Evolutionary conservation across 73 alveolate species (phyloP), one percentile per base, ranked within the genome.

Genomic region (Paramecium tetraurelia): DNA sequence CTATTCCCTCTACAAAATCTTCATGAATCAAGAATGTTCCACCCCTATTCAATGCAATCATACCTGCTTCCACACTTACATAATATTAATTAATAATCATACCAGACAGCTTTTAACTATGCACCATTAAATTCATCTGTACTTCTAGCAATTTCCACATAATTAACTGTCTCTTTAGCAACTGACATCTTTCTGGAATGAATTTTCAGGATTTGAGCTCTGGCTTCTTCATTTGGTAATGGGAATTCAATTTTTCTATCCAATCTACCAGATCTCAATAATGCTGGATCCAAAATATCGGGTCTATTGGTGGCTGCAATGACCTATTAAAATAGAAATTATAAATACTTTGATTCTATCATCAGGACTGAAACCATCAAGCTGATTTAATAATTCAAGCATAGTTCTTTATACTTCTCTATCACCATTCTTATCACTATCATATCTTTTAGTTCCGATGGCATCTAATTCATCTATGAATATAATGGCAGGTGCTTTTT

Each of bases 181-280:
- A 96, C 97, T 95, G 97, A 98, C 99, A 99, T 99, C 95, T 98
- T 98, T 80, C 99, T 96, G 9, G 99, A 96, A 96, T 99, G 99
- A 92, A 99, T 99, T 92, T 98, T 97, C 95, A 99, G 85, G 80
- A 99, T 98, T 86, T 99, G 96, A 7, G 99, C 99, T 59, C 99
- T 76, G 24, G 99, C 99, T 90, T 98, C 99, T 93, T 97, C 99
- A 94, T 98, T 99, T 29, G 99, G 99, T 93, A 97, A 99, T 86
- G 99, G 99, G 96, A 99, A 97, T 96, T 99, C 99, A 83, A 99
- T 99, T 96, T 99, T 99, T 85, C 99, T 96, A 94, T 99, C 99
- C 71, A 99, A 96, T 92, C 99, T 96, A 14, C 99, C 99, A 11
- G 99, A 95, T 86, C 99, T 97, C 87, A 99, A 94, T 59, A 99